A percentile compares a stretch with the other conserved stretches of the same genome.
These are phyloP conservation scores for Plasmodium sp. DNA, from an alignment of 169 alveolate genomes.

Conservation along the genomic window DNA sequence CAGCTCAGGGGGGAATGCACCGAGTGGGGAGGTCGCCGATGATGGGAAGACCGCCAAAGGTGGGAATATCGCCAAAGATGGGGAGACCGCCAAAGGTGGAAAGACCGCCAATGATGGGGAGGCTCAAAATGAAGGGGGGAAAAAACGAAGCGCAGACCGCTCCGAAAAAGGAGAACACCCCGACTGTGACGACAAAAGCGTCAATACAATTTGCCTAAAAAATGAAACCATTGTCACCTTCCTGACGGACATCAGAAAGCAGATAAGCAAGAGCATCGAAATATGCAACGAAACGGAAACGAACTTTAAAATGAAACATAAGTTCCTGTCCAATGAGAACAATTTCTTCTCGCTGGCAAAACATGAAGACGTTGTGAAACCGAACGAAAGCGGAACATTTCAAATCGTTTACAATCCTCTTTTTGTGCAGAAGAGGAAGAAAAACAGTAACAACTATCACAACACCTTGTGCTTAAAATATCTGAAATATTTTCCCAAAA, in stretches of 20 bases:
- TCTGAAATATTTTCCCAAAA: constrained; percentile 46
- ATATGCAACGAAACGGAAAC: constrained; percentile 49
- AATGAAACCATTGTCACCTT: constrained; percentile 64
- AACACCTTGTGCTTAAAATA: constrained; percentile 62
- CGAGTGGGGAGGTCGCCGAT: neutral
- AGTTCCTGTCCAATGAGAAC: constrained; percentile 35
- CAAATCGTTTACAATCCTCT: constrained; percentile 50
- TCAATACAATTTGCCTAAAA: constrained; percentile 17
- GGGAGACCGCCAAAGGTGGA: neutral
- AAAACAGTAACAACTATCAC: constrained; percentile 54
- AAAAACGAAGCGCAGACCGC: neutral
- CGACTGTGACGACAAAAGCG: neutral
- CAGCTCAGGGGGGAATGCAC: neutral
- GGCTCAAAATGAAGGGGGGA: neutral
- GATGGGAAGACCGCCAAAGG: neutral
- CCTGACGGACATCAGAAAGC: constrained; percentile 40
- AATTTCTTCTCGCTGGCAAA: constrained; percentile 50
- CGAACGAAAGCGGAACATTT: constrained; percentile 35
- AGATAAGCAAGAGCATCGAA: constrained; percentile 31
- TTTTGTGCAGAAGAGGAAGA: constrained; percentile 43
- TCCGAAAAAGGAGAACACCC: neutral
- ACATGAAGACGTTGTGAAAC: constrained; percentile 36
- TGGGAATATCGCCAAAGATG: neutral
- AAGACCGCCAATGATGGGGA: neutral
- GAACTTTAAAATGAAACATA: constrained; percentile 51